Percentiles rank a stretch among this genome's conserved stretches.
Conservation (phyloP, 345 rosid genomes). For the Gossypium bickii region DNA sequence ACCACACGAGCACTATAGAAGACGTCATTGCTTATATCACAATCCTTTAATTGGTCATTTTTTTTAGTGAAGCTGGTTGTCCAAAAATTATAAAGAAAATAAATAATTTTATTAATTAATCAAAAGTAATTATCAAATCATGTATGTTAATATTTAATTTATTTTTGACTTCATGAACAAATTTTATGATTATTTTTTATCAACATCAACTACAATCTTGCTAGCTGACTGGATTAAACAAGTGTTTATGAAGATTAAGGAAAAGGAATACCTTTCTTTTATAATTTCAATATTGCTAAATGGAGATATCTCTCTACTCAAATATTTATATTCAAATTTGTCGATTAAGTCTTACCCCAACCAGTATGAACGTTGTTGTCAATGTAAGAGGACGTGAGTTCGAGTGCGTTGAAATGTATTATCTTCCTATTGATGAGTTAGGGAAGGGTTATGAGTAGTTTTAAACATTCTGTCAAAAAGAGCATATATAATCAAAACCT, state of each 20-base stretch:
- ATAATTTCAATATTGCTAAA: too few relatives aligned
- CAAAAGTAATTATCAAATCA: background rate
- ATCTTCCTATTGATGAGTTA: accelerated
- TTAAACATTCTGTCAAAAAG: too few relatives aligned
- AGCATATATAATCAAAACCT: accelerated
- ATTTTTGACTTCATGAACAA: background rate
- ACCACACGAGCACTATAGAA: background rate
- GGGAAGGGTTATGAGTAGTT: accelerated
- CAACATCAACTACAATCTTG: too few relatives aligned
- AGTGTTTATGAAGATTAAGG: too few relatives aligned
- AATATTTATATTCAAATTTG: too few relatives aligned
- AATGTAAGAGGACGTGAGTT: accelerated
- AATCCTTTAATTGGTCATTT: too few relatives aligned
- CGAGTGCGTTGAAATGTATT: accelerated
- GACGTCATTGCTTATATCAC: constrained; percentile 26
- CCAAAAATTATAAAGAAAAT: background rate
- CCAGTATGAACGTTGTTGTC: accelerated
- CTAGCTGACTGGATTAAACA: too few relatives aligned
- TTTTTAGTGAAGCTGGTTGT: background rate
- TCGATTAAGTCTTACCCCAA: too few relatives aligned
- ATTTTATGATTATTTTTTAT: too few relatives aligned
- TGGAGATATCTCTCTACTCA: too few relatives aligned
- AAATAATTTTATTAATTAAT: background rate
- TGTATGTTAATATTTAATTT: background rate
- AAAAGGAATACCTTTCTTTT: too few relatives aligned